Evolutionary conservation across 164 flowering plant species (phyloP).

Genomic region (Annona squamosa): DNA sequence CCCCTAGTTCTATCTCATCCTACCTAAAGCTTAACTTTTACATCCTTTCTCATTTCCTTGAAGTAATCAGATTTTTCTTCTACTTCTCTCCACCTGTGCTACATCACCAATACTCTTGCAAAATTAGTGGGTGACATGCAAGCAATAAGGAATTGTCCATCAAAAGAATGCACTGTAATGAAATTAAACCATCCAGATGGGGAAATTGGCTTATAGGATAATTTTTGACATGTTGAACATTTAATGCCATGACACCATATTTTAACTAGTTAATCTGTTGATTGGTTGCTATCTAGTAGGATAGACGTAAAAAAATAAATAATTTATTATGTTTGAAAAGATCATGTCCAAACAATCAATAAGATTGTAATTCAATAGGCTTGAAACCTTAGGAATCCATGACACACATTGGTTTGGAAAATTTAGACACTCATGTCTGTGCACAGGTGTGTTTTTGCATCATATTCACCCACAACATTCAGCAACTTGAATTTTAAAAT

Average conservation of each 20-base stretch:
- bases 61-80: too few species aligned
- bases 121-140: not conserved
- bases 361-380: too few species aligned
- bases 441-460: not conserved
- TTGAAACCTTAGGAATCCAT: not conserved
- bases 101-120: not conserved
- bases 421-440: not conserved
- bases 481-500: not conserved
- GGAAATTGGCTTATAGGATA: not conserved
- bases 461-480: not conserved
- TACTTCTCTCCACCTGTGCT: too few species aligned
- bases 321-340: too few species aligned
- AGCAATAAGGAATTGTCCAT: not conserved
- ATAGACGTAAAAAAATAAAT: not conserved
- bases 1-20: too few species aligned
- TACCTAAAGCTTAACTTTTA: too few species aligned
- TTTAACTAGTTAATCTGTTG: not conserved
- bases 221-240: not conserved
- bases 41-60: too few species aligned
- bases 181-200: not conserved
- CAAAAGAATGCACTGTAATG: not conserved
- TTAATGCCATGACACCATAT: not conserved
- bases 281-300: not conserved
- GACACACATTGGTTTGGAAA: not conserved
- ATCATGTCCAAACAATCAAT: not conserved